Conservation (phyloP, 345 rosid genomes). For the Ceriops decandra region DNA sequence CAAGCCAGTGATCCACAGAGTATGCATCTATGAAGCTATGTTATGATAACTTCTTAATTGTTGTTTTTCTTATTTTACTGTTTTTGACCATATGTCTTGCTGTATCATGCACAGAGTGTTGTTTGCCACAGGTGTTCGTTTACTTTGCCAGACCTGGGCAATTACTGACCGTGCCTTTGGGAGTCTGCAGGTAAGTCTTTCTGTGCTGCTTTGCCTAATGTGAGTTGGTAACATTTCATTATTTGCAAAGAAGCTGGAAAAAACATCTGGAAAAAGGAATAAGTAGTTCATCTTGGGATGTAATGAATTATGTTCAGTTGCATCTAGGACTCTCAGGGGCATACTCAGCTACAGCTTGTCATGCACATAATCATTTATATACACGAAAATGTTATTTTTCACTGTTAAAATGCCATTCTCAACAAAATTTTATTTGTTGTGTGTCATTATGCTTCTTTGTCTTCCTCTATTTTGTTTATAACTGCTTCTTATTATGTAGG, state of each 20-base stretch:
- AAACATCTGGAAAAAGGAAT: neutral
- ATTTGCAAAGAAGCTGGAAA: neutral
- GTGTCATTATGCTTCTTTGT: neutral
- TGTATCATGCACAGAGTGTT: slow-evolving; percentile 55
- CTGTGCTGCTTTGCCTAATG: neutral
- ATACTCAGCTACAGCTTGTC: neutral
- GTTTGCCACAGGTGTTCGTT: slow-evolving; percentile 80
- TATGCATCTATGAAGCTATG: neutral
- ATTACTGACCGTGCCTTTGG: slow-evolving; percentile 86
- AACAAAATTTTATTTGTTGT: neutral
- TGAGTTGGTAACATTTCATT: too few species aligned
- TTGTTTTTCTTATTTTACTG: neutral
- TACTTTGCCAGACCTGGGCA: slow-evolving; percentile 91
- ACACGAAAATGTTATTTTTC: neutral
- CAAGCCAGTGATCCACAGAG: too few species aligned
- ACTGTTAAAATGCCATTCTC: neutral
- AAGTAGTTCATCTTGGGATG: too few species aligned
- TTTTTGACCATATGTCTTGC: slow-evolving; percentile 11
- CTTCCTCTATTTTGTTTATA: slow-evolving; percentile 14
- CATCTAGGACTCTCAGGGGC: neutral
- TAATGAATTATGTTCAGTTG: too few species aligned
- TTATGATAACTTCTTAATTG: neutral
- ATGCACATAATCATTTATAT: too few species aligned
- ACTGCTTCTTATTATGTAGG: slow-evolving; percentile 40
- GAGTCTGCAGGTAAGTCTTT: slow-evolving; percentile 59